Evolutionary conservation across 2,329 filamentous ascomycete genomes (phyloP).

Genomic region (Aspergillus texensis): DNA sequence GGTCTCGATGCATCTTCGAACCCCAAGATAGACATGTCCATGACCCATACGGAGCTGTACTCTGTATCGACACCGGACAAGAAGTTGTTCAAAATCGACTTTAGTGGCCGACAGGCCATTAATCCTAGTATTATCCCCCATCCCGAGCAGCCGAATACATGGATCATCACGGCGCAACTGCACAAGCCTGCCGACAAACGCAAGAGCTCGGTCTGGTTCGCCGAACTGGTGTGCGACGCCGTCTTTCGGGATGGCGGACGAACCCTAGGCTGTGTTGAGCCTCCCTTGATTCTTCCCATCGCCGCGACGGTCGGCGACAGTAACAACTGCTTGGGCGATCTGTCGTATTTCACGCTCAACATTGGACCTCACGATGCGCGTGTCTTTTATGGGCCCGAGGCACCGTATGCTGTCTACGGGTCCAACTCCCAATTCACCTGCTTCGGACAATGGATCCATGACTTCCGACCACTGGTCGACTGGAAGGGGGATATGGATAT

Average conservation of each 20-base stretch:
- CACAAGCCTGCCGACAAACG: slow-evolving; percentile 28
- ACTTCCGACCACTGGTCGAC: slow-evolving; percentile 55
- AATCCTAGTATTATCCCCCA: slow-evolving; percentile 64
- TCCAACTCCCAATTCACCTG: slow-evolving; percentile 59
- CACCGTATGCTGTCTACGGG: slow-evolving; percentile 57
- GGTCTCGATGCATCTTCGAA: neutral
- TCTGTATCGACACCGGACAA: slow-evolving; percentile 51
- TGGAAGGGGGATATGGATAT: slow-evolving; percentile 39
- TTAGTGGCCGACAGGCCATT: slow-evolving; percentile 46
- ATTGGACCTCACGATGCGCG: slow-evolving; percentile 62
- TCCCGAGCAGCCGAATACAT: slow-evolving; percentile 50
- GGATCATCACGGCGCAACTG: slow-evolving; percentile 56
- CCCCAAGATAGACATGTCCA: slow-evolving; percentile 9
- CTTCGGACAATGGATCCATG: slow-evolving; percentile 60
- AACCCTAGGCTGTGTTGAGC: slow-evolving; percentile 41
- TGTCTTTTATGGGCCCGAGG: slow-evolving; percentile 57
- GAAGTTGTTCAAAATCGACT: slow-evolving; percentile 55
- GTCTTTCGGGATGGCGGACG: slow-evolving; percentile 44
- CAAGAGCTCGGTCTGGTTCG: slow-evolving; percentile 35
- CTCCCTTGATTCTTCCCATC: slow-evolving; percentile 50
- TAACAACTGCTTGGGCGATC: slow-evolving; percentile 49
- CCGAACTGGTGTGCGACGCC: slow-evolving; percentile 56
- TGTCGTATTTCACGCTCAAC: slow-evolving; percentile 47
- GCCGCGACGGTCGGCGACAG: slow-evolving; percentile 46
- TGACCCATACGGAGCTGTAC: slow-evolving; percentile 41